Evolutionary conservation across 2,329 filamentous ascomycete genomes (phyloP).

Genomic region (Pestalotiopsis sp.): DNA sequence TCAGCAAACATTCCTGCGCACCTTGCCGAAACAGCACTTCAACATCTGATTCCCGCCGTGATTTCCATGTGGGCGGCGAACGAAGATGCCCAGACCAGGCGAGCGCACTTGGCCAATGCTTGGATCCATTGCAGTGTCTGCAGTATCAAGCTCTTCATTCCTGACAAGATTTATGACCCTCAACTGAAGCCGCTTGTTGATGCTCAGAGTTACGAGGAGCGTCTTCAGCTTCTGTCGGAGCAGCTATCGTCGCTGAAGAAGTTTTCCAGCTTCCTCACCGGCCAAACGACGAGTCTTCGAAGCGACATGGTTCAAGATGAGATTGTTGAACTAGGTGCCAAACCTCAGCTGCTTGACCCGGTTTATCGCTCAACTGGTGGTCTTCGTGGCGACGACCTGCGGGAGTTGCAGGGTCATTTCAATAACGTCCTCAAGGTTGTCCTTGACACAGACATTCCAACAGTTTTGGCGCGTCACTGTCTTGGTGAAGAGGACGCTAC

Average conservation of each 20-base stretch:
- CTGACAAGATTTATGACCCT: constrained; percentile 85
- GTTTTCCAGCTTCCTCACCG: constrained; percentile 71
- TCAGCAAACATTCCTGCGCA: constrained; percentile 28
- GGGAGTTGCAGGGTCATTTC: constrained; percentile 76
- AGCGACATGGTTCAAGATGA: constrained; percentile 65
- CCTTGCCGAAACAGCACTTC: constrained; percentile 36
- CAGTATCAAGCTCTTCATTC: constrained; percentile 79
- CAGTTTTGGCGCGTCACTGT: constrained; percentile 37
- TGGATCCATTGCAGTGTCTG: constrained; percentile 79
- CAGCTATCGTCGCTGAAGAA: constrained; percentile 62
- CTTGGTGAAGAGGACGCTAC: constrained; percentile 34
- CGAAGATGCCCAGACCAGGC: constrained; percentile 23
- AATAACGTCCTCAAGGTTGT: constrained; percentile 72
- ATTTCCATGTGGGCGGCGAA: constrained; percentile 43
- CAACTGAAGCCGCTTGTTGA: constrained; percentile 68
- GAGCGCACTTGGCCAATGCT: constrained; percentile 54
- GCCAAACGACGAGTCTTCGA: constrained; percentile 69
- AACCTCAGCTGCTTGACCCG: constrained; percentile 63
- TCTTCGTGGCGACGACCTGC: constrained; percentile 64
- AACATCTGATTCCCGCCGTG: constrained; percentile 48
- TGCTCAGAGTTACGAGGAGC: constrained; percentile 56
- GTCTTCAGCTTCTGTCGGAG: constrained; percentile 55
- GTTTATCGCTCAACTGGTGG: constrained; percentile 69
- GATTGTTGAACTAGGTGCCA: constrained; percentile 64
- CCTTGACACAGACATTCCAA: constrained; percentile 48